These are phyloP conservation scores for Coemansia umbellata DNA, from an alignment of 192 early-diverging fungal species.

Conservation along the genomic window DNA sequence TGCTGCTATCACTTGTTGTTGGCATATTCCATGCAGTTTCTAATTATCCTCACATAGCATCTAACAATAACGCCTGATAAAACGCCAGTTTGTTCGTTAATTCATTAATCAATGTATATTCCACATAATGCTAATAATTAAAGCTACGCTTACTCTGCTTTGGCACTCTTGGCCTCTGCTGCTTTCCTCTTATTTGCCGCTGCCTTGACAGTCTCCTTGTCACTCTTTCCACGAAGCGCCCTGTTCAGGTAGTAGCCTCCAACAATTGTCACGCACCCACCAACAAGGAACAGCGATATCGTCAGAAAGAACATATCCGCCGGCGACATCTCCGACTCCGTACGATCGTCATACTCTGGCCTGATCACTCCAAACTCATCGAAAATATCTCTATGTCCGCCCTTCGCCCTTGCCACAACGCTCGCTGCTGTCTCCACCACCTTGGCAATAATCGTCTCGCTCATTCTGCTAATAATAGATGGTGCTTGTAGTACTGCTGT, in stretches of 20 bases:
- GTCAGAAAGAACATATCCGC: conserved; percentile 51
- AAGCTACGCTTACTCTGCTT: conserved; percentile 1
- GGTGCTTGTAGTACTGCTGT: too few species aligned
- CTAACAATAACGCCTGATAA: too few species aligned
- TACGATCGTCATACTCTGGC: conserved; percentile 45
- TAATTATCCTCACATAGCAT: too few species aligned
- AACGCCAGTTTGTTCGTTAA: too few species aligned
- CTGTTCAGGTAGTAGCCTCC: conserved; percentile 50
- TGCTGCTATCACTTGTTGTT: too few species aligned
- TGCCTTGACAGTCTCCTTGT: conserved; percentile 27
- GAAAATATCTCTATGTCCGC: conserved; percentile 33
- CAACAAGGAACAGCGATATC: conserved; percentile 50
- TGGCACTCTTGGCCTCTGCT: conserved; percentile 6
- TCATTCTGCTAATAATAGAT: conserved; percentile 32
- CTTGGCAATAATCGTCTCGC: conserved; percentile 32
- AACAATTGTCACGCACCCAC: conserved; percentile 48
- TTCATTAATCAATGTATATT: too few species aligned
- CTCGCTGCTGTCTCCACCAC: conserved; percentile 32
- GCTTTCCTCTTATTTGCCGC: conserved; percentile 17
- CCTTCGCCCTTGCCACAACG: conserved; percentile 23
- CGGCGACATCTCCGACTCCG: conserved; percentile 50
- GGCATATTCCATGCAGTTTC: too few species aligned
- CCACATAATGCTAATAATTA: too few species aligned
- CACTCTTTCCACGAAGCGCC: conserved; percentile 37
- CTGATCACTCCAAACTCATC: conserved; percentile 47